phyloP scores from a whole-genome alignment of 768 basidiomycete species.

The Phanerodontia chrysosporium region DNA sequence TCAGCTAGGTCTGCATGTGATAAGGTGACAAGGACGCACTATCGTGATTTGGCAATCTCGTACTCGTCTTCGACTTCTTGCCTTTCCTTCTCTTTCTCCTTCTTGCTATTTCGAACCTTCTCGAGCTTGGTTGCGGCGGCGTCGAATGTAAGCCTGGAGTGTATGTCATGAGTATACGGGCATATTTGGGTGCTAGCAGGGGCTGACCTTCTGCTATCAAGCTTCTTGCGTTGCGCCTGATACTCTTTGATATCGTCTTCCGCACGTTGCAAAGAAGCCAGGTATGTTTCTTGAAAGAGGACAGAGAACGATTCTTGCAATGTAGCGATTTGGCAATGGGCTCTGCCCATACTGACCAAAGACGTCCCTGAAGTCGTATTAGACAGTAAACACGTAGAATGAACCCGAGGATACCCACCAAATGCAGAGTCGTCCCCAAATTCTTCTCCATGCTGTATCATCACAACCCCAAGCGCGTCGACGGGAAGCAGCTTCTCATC shows the following conservation, averaged over 20 bases:
- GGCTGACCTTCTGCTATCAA: conserved; percentile 73
- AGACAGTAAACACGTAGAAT: background rate
- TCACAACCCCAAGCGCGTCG: conserved; percentile 79
- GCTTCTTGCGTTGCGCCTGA: conserved; percentile 74
- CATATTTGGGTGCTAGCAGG: background rate
- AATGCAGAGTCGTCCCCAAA: conserved; percentile 73
- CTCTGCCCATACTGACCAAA: conserved; percentile 71
- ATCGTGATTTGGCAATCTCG: conserved; percentile 64
- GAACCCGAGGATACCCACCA: conserved; percentile 35
- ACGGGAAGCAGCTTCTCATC: conserved; percentile 69
- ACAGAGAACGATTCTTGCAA: conserved; percentile 79
- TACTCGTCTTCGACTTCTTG: conserved; percentile 81
- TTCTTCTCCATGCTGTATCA: conserved; percentile 83
- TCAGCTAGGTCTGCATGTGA: background rate
- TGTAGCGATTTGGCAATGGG: conserved; percentile 80
- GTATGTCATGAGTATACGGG: background rate
- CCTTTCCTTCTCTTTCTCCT: conserved; percentile 73
- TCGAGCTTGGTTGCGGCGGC: conserved; percentile 68
- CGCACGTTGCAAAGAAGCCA: conserved; percentile 60
- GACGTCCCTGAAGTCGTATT: conserved; percentile 56
- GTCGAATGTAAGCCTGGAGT: conserved; percentile 68
- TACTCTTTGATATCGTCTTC: conserved; percentile 81
- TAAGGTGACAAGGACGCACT: conserved; percentile 44
- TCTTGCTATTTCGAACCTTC: conserved; percentile 66
- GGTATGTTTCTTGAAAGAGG: conserved; percentile 69